Base-by-base conservation (phyloP, 306 rosid species). In the cucumber (Cucumis sativus) region DNA sequence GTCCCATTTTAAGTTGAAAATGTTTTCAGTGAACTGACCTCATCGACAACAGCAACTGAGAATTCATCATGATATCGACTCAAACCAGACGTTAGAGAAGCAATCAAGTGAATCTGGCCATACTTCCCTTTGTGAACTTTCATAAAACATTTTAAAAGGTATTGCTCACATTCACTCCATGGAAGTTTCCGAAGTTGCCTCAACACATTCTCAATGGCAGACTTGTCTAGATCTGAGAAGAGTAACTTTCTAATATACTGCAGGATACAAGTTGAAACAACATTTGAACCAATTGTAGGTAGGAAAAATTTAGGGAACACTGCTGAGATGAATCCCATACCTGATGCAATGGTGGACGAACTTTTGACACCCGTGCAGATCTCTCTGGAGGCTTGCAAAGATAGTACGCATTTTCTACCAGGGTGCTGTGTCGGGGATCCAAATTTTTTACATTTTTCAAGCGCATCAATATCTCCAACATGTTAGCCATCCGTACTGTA, bases 381-480 rank as follows among this genome's bases (percentile, higher is more conserved):
- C 97, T 89, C 84, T 96, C 99, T 7, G 99, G 99, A 63, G 99
- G 99, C 79, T 96, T 96, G 87, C 99, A 96, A 60, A 96, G 91
- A 87, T 96, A 96, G 87, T 96, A 96, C 25, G 99, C 99, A 87
- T 96, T 96, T 85, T 96, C 99, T 81, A 96, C 99, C 79, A 89
- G 92, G 76, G 98, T 92, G 85, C 97, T 96, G 76, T 96, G 99
- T 70, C 98, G 89, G n/a, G 99, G 98, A 91, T 96, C 99, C 92
- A 96, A 84, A 85, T 96, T 92, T 86, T 96, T 96, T 20, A 96
- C 99, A 87, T 96, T 96, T 83, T 96, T 96, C 83, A 96, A 87
- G 55, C 99, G 97, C 99, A 92, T 96, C 81, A 96, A 79, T 87
- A 96, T 96, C 89, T 96, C 98, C 91, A 96, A 82, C 99, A 92